Evolutionary conservation across 345 rosid species (phyloP), one percentile per base, ranked within the genome.

Genomic region (Brassica cretica): DNA sequence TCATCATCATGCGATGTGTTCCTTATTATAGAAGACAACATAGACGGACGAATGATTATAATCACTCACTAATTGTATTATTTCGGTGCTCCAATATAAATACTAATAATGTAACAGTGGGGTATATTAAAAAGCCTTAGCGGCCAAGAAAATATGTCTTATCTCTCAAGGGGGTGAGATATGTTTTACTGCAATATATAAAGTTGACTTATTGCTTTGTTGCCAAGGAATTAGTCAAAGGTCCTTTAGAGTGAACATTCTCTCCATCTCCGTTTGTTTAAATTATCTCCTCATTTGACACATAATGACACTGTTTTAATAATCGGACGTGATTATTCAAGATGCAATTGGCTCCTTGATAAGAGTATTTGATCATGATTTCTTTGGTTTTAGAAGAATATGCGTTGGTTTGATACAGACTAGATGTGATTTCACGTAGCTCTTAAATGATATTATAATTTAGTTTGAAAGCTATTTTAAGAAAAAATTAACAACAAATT

Each of bases 141-240:
- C 49, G 59, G 66, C 66, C 80, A 77, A 71, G 71, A 39, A 77
- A 64, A 64, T 55, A 12, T 16, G 56, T 63, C 18, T 67, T 39
- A 39, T 15, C 68, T 59, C 49, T 37, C 59, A 6, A 65, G 64
- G 61, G n/a, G n/a, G n/a, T n/a, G n/a, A n/a, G n/a, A 27, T 29
- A 5, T 37, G 80, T 77, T 77, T 71, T 55, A 64, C 80, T 77
- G 16, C 59, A 70, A 64, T 78, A 66, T 59, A 7, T n/a, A 19
- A 73, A 67, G 73, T 78, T 78, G 82, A 78, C 73, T 78, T 66
- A 15, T 59, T 78, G 41, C 77, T 78, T 78, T 15, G 73, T 61
- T 72, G 77, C 62, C 81, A 78, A 72, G 64, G 21, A 41, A 66
- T 11, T 78, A n/a, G 77, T 72, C 77, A 78, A 65, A n/a, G 55